phyloP scores from a whole-genome alignment of 208 protist species.

The Leishmania arabica region DNA sequence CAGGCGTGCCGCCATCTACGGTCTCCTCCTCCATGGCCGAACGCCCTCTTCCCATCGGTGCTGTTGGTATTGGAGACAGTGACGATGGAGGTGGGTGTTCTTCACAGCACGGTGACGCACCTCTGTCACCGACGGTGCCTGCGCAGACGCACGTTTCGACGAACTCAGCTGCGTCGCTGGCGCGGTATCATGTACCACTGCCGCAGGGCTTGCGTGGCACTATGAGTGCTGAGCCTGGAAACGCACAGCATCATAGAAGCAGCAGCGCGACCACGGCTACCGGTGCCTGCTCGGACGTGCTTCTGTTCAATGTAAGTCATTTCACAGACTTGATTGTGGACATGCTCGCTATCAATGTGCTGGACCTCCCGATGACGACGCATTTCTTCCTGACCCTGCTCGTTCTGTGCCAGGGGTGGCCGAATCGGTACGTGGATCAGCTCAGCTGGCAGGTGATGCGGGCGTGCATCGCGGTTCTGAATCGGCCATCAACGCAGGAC shows the following conservation, averaged over 20 bases:
- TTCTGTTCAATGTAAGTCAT: constrained; percentile 78
- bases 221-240: not conserved
- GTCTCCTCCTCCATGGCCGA: not conserved
- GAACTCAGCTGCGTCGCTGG: not conserved
- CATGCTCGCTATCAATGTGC: constrained; percentile 82
- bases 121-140: not conserved
- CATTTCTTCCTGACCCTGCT: constrained; percentile 71
- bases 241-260: not conserved
- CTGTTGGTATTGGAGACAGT: not conserved
- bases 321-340: constrained; percentile 83
- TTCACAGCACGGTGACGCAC: not conserved
- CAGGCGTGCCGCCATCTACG: not conserved
- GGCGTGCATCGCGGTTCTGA: constrained; percentile 74
- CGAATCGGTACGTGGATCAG: constrained; percentile 51
- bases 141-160: not conserved
- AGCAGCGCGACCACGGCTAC: not conserved
- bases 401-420: constrained; percentile 57
- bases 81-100: not conserved
- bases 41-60: no score
- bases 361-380: constrained; percentile 58
- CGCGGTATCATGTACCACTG: not conserved
- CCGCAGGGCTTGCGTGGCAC: not conserved
- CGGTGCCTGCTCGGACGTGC: constrained; percentile 43
- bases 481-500: constrained; percentile 59
- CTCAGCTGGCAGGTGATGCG: constrained; percentile 75